A percentile compares a stretch with the other conserved stretches of the same genome.
phyloP scores from a whole-genome alignment of 805 yeast species.

The Suhomyces vadensis region DNA sequence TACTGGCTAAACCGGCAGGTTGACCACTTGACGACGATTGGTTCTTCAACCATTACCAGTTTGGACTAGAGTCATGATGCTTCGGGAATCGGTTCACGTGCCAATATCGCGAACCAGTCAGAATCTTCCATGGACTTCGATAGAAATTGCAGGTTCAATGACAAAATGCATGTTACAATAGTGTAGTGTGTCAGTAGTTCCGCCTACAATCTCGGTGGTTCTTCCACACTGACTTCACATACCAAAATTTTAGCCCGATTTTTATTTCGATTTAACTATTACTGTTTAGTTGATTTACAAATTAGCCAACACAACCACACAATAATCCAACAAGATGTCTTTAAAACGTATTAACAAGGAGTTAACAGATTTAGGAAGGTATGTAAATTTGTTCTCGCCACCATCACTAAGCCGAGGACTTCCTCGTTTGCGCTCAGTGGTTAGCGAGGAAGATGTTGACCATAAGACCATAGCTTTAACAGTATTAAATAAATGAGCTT shows the following conservation, averaged over 20 bases:
- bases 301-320: conserved; percentile 4
- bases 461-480: background rate
- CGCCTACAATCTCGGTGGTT: conserved; percentile 4
- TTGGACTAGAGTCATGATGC: background rate
- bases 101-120: background rate
- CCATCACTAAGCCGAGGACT: background rate
- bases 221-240: conserved; percentile 1
- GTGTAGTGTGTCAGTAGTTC: conserved; percentile 7
- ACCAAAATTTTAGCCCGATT: conserved; percentile 2
- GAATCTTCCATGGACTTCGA: conserved; percentile 12
- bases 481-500: background rate
- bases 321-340: conserved; percentile 56
- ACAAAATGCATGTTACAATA: conserved; percentile 8
- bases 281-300: conserved; percentile 6
- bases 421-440: background rate
- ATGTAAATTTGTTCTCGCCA: conserved; percentile 36
- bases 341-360: conserved; percentile 95
- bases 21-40: background rate
- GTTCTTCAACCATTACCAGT: background rate
- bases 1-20: too few relatives aligned
- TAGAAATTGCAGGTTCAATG: conserved; percentile 5
- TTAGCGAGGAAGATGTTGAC: background rate
- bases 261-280: conserved; percentile 7
- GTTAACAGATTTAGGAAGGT: conserved; percentile 91
- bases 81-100: conserved; percentile 1